Base-by-base conservation (phyloP, 768 basidiomycete species). In the Tubosaeta sp. region DNA sequence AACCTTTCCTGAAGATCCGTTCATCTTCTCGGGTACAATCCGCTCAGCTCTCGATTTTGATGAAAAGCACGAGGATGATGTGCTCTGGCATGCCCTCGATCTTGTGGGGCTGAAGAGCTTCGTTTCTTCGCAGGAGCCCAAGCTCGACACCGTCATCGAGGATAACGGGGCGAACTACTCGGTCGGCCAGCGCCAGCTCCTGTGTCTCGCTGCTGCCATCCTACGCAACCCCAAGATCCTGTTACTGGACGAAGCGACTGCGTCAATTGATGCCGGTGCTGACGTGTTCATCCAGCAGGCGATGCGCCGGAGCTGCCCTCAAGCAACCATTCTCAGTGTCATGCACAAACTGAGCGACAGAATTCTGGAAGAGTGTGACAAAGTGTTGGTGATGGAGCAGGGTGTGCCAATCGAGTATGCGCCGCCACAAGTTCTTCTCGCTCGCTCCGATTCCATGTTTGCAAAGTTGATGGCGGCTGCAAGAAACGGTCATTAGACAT, bases 101-200 rank as follows among this genome's bases (percentile, higher is more conserved):
- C 69, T 65, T 46, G 62, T 53, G 63, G 77, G 53, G 47, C 63
- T 36, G 74, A 94, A 58, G 93, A 92, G 65, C 73, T 97, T 38
- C 68, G 76, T 48, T 83, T 80, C 55, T 68, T 95, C 41, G 12
- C 31, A 32, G 12, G 31, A 32, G 31, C 12, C 86, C 91, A 95
- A 54, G 56, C 63, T 60, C 57, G 89, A 94, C 51, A 94, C 31
- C 12, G 8, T 32, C 31, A 73, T 96, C 4, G 90, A 91, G 2
- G 81, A 76, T 39, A 82, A 79, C 45, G 93, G 93, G 1, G 81
- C 86, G 5, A 84, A 79, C 47, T 70, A 93, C 55, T 91, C 87
- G 56, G 95, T 95, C 36, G 94, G 94, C 6, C 94, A 97, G 73
- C 81, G 82, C 61, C 94, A 96, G 70, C 71, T 94, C 67, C 19